Conservation (phyloP, 1,284 basidiomycete genomes). For the Leccinum pachyderme region DNA sequence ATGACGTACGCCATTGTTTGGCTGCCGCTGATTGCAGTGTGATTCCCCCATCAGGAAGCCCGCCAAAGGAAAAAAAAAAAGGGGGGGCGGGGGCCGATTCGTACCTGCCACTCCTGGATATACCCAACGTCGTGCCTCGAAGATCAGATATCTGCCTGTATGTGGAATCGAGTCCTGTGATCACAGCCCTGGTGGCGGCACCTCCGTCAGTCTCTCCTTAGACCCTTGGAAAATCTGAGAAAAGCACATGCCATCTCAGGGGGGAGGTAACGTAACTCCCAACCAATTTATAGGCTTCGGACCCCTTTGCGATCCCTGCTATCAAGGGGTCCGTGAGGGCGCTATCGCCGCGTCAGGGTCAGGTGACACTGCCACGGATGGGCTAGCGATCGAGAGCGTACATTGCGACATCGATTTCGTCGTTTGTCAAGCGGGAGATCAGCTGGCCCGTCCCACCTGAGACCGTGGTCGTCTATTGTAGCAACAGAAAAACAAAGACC, state of each 20-base stretch:
- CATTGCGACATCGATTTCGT: constrained; percentile 91
- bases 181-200: constrained; percentile 71
- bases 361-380: background rate
- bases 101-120: constrained; percentile 83
- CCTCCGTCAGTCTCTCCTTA: background rate
- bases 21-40: constrained; percentile 55
- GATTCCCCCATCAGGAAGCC: background rate
- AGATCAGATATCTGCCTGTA: constrained; percentile 78
- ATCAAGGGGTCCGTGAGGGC: constrained; percentile 94
- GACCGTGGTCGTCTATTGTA: background rate
- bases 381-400: constrained; percentile 33
- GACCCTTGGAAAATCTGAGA: background rate
- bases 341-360: constrained; percentile 37
- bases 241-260: constrained; percentile 66
- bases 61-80: background rate
- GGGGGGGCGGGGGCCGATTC: constrained; percentile 19
- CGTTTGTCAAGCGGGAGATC: constrained; percentile 76
- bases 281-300: constrained; percentile 84
- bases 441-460: constrained; percentile 89
- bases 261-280: constrained; percentile 91
- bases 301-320: constrained; percentile 80
- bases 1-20: constrained; percentile 96
- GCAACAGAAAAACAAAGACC: constrained; percentile 16
- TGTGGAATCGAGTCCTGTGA: constrained; percentile 72
- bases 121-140: constrained; percentile 82